Base-by-base conservation (phyloP, 495 filamentous ascomycete genomes). In the Ramalina peruviana region DNA sequence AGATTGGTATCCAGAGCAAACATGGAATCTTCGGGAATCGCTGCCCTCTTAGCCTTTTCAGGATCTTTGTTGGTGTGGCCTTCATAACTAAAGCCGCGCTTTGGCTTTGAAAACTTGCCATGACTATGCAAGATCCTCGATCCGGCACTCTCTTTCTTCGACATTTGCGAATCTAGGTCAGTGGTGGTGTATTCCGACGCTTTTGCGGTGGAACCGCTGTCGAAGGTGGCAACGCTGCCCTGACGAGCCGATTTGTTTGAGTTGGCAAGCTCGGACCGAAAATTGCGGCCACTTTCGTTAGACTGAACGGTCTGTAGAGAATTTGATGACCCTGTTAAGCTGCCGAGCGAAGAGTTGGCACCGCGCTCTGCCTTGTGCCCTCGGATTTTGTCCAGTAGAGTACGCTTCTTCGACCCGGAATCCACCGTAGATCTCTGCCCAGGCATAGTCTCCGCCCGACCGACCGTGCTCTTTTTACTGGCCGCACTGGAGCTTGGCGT, bases 1-100 rank as follows among this genome's bases (percentile, higher is more conserved):
- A 96, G 73, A 62, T 96, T 80, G 4, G 84, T 92, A 65, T 96
- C 88, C 12, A 96, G 79, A 49, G 74, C 71, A 61, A 76, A 93
- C 48, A 80, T 69, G 46, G 60, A 67, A 58, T 52, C 69, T 65
- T 46, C 60, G 57, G 20, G 69, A 66, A 51, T 71, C 65, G 42
- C 63, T 61, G 41, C 76, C 68, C 54, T 78, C 65, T 49, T 50
- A 27, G 39, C 45, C 42, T 46, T 62, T 42, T 67, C 65, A 23
- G 65, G 58, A 11, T 59, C 54, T 16, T 64, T 61, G 58, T 56
- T 54, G 37, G 53, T 44, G 20, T 45, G n/a, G 43, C 60, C 58
- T 53, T 79, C 76, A 53, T 76, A 76, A 60, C 79, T 81, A 9
- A 76, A 72, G 3, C 72, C 72, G 51, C 77, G 74, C 30, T 79